phyloP scores from a whole-genome alignment of 768 basidiomycete species.

The Suillus lakei region DNA sequence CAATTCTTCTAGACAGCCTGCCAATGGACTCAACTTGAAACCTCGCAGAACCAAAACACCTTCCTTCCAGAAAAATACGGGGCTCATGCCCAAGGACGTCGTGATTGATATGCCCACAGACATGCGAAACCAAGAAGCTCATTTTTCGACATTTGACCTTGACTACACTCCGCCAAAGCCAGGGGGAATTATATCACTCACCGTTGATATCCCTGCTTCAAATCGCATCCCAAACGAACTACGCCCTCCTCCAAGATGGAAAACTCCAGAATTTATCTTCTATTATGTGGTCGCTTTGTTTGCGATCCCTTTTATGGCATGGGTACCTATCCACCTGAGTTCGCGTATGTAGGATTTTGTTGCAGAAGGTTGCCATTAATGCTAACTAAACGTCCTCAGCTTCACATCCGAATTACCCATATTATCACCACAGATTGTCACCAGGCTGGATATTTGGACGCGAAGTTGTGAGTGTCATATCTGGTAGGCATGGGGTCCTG shows the following conservation, averaged over 20 bases:
- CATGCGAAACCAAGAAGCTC: conserved; percentile 21
- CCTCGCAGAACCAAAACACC: background rate
- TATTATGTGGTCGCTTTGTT: conserved; percentile 68
- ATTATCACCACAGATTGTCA: conserved; percentile 62
- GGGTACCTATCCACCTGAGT: conserved; percentile 76
- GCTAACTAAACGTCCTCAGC: conserved; percentile 41
- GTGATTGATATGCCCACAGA: conserved; percentile 42
- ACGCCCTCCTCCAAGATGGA: conserved; percentile 66
- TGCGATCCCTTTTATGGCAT: conserved; percentile 75
- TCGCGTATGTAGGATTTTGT: conserved; percentile 56
- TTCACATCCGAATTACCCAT: conserved; percentile 73
- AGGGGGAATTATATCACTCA: conserved; percentile 49
- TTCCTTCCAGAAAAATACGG: background rate
- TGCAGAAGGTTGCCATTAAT: conserved; percentile 4
- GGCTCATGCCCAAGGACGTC: conserved; percentile 33
- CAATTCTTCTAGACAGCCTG: background rate
- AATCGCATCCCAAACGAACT: conserved; percentile 27
- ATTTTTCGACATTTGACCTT: conserved; percentile 20
- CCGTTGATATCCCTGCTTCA: conserved; percentile 58
- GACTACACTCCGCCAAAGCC: conserved; percentile 13
- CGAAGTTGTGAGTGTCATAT: conserved; percentile 61
- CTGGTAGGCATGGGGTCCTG: background rate
- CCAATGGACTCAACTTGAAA: conserved; percentile 3
- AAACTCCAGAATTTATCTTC: conserved; percentile 76
- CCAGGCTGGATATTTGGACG: conserved; percentile 85